These are phyloP conservation scores for Globisporangium yorkense DNA, from an alignment of 352 stramenopile genomes.

Conservation along the genomic window DNA sequence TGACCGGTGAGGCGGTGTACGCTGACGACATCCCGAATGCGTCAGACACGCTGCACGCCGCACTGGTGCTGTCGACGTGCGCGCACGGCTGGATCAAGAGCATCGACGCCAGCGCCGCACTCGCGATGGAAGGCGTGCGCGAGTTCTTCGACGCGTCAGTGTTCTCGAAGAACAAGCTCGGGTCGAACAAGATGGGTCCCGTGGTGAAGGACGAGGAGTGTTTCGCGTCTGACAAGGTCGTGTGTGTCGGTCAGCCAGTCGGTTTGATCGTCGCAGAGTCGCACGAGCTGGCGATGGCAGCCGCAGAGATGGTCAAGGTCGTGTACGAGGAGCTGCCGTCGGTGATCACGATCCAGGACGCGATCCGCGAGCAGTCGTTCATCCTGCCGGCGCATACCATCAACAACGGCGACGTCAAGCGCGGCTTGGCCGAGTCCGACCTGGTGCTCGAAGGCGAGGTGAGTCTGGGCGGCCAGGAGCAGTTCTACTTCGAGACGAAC, in stretches of 20 bases:
- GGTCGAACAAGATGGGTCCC: conserved; percentile 73
- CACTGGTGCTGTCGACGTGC: conserved; percentile 88
- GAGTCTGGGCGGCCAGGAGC: conserved; percentile 90
- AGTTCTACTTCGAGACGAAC: conserved; percentile 96
- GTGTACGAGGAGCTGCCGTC: conserved; percentile 86
- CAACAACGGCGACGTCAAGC: conserved; percentile 73
- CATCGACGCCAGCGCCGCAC: conserved; percentile 80
- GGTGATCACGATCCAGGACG: conserved; percentile 94
- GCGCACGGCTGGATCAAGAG: conserved; percentile 76
- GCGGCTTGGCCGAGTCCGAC: conserved; percentile 58
- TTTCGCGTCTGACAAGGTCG: conserved; percentile 66
- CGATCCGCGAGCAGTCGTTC: conserved; percentile 90
- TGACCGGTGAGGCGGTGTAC: conserved; percentile 94
- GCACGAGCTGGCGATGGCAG: conserved; percentile 65
- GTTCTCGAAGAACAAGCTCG: conserved; percentile 56
- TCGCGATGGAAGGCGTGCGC: conserved; percentile 86
- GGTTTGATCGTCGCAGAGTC: conserved; percentile 82
- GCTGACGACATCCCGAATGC: conserved; percentile 91
- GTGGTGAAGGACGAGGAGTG: conserved; percentile 86
- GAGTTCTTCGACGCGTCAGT: conserved; percentile 78
- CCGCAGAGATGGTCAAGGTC: conserved; percentile 82
- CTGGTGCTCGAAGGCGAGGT: conserved; percentile 86
- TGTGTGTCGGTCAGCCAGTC: conserved; percentile 76
- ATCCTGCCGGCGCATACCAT: conserved; percentile 83
- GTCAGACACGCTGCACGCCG: conserved; percentile 83